Base-by-base conservation (phyloP, 257 asterid genomes). In the Jacaranda mimosifolia region DNA sequence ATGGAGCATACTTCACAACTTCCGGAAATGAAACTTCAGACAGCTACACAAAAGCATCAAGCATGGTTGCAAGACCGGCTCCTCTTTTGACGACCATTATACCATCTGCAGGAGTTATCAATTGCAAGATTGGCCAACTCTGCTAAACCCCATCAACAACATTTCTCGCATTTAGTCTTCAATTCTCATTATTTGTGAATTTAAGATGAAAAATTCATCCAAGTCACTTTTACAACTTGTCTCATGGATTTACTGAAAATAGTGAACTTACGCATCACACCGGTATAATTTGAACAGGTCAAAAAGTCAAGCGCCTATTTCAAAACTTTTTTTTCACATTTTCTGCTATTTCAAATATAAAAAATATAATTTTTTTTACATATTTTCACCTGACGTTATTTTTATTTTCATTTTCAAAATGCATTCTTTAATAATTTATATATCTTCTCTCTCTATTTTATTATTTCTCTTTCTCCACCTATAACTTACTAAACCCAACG, bases 41-140 rank as follows among this genome's bases (percentile, higher is more conserved):
- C 4, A 87, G 88, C 84, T 91, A 89, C 52, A 57, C 72, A 0
- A 86, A 84, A 65, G 93, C 97, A 7, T 89, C 97, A 6, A 89
- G 97, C 86, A 87, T 91, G 95, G 97, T 89, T 7, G 97, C 97
- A 63, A 87, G 90, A 39, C 92, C 95, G 1, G 93, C 93, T 71
- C 84, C 93, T 5, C 83, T 86, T 35, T 70, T 91, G 55, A 45
- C 71, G 3, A 74, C 63, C 7, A 87, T 89, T 18, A 80, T 86
- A 40, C 88, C 89, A 0, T 81, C 89, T 38, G 88, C 93, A 4
- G 94, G 97, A 39, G 91, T 91, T 21, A 78, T 91, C 45, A 70
- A 42, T 38, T 91, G 94, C 85, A 66, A 70, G 5, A 56, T 75
- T 70, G 97, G 89, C 71, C 87, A 86, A 72, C 56, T 11, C 18